A percentile compares a stretch with the other conserved stretches of the same genome.
phyloP scores from a whole-genome alignment of 768 basidiomycete genomes.

The Lanmaoa rubissima region DNA sequence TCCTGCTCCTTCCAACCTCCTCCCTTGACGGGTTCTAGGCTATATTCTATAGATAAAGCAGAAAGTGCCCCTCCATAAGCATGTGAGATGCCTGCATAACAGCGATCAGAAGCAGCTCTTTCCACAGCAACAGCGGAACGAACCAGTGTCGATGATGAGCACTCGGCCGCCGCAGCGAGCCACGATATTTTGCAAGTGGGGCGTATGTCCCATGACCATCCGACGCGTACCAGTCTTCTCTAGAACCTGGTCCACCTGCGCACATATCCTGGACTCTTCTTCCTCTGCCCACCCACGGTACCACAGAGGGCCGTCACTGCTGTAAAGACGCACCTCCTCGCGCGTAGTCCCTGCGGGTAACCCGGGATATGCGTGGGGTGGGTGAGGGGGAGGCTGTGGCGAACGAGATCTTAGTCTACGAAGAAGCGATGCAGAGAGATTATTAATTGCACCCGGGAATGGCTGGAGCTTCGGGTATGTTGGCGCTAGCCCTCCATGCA shows the following conservation, averaged over 20 bases:
- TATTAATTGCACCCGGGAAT: slow-evolving; percentile 83
- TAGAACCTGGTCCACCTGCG: slow-evolving; percentile 67
- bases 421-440: slow-evolving; percentile 66
- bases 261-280: slow-evolving; percentile 66
- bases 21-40: slow-evolving; percentile 57
- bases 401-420: slow-evolving; percentile 61
- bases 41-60: slow-evolving; percentile 84
- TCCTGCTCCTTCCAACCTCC: slow-evolving; percentile 37
- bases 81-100: slow-evolving; percentile 74
- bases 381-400: slow-evolving; percentile 74
- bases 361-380: slow-evolving; percentile 72
- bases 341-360: slow-evolving; percentile 63
- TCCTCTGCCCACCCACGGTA: slow-evolving; percentile 91
- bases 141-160: slow-evolving; percentile 94
- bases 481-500: slow-evolving; percentile 88
- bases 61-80: slow-evolving; percentile 94
- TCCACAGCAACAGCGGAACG: not conserved
- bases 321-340: slow-evolving; percentile 73
- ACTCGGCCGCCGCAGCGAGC: slow-evolving; percentile 89
- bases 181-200: slow-evolving; percentile 83
- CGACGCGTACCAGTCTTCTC: slow-evolving; percentile 75
- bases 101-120: slow-evolving; percentile 7
- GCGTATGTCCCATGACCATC: slow-evolving; percentile 97
- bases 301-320: slow-evolving; percentile 84
- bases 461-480: slow-evolving; percentile 72